These are phyloP conservation scores for Xylaria venustula DNA, from an alignment of 495 filamentous ascomycete species.

Conservation along the genomic window DNA sequence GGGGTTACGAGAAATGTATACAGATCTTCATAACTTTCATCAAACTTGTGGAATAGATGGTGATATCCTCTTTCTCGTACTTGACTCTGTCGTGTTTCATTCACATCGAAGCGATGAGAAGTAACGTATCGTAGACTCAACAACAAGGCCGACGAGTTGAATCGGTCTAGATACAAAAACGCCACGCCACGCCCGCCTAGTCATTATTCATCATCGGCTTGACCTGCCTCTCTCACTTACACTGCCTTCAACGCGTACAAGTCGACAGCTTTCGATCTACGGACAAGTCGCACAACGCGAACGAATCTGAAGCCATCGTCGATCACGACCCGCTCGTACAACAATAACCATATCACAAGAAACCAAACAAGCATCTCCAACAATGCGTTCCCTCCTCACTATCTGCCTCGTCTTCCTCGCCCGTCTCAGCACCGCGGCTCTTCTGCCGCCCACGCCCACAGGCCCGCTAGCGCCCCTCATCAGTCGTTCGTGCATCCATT, in stretches of 20 bases:
- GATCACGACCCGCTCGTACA: too few relatives aligned
- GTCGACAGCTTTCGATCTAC: too few relatives aligned
- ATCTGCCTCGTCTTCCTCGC: background rate
- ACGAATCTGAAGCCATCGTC: too few relatives aligned
- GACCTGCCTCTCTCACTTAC: background rate
- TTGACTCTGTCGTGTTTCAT: background rate
- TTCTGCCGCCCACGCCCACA: background rate
- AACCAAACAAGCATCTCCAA: background rate
- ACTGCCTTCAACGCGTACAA: background rate
- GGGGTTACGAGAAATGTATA: background rate
- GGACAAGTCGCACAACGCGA: too few relatives aligned
- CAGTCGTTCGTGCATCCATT: background rate
- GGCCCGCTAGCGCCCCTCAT: conserved; percentile 3
- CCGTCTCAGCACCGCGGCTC: background rate
- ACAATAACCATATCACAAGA: too few relatives aligned
- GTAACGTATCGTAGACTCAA: background rate
- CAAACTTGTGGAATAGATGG: too few relatives aligned
- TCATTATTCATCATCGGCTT: background rate
- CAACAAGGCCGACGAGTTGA: background rate
- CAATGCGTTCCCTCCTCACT: conserved; percentile 1
- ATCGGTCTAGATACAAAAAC: background rate
- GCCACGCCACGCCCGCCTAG: background rate
- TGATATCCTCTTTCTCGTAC: background rate
- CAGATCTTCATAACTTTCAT: background rate
- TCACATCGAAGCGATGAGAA: background rate